phyloP scores from a whole-genome alignment of 2,329 filamentous ascomycete genomes.

The Ophiostoma sp. region DNA sequence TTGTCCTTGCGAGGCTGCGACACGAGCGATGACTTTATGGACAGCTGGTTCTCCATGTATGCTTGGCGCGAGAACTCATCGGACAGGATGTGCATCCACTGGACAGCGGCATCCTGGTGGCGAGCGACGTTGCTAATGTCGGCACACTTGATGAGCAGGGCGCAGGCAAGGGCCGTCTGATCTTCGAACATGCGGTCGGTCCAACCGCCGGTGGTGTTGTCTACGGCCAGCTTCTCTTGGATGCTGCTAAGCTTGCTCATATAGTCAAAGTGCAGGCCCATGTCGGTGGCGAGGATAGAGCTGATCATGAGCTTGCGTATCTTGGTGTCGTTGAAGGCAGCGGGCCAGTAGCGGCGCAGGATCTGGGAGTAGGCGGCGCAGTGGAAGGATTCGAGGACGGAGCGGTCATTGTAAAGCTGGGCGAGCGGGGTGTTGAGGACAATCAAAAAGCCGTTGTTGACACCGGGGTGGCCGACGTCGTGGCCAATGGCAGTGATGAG shows the following conservation, averaged over 20 bases:
- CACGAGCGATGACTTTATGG: conserved; percentile 82
- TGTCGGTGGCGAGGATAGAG: conserved; percentile 95
- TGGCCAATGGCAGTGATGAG: conserved; percentile 96
- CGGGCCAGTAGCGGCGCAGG: conserved; percentile 84
- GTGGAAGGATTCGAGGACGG: conserved; percentile 94
- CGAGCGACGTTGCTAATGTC: conserved; percentile 98
- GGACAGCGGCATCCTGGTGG: conserved; percentile 71
- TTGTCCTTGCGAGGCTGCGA: conserved; percentile 78
- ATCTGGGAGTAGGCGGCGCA: conserved; percentile 97
- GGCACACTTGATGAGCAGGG: conserved; percentile 91
- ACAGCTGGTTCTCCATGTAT: conserved; percentile 80
- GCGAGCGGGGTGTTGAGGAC: conserved; percentile 88
- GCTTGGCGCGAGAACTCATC: conserved; percentile 93
- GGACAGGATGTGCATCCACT: conserved; percentile 91
- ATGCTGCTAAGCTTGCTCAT: conserved; percentile 82
- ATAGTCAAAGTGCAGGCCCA: conserved; percentile 95
- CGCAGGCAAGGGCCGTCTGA: conserved; percentile 75
- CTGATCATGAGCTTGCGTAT: conserved; percentile 93
- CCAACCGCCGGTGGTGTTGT: conserved; percentile 66
- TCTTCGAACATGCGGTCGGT: conserved; percentile 69
- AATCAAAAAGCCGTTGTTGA: conserved; percentile 95
- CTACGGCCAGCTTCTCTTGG: conserved; percentile 69
- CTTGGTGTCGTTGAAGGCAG: conserved; percentile 68
- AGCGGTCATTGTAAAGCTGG: conserved; percentile 94
- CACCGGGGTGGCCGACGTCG: conserved; percentile 93